phyloP scores from a whole-genome alignment of 108 stramenopile genomes.

The Pseudonitzschia multiseries region DNA sequence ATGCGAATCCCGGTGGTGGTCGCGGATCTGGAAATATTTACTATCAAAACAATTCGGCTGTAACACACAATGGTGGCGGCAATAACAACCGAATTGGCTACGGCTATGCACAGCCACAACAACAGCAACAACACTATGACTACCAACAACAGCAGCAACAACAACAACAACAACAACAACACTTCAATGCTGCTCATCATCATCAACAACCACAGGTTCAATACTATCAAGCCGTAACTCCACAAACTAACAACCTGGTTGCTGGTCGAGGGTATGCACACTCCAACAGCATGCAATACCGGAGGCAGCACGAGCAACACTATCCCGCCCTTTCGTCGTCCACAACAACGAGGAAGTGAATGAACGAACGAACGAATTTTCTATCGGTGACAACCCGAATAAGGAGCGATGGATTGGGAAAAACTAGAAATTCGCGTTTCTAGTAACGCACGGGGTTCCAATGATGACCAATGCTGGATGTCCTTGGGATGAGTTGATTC shows the following conservation, averaged over 20 bases:
- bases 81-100: slow-evolving; percentile 1
- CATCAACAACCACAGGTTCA: not conserved
- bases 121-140: not conserved
- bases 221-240: not conserved
- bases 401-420: no score
- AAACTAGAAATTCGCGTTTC: no score
- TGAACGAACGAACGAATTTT: not conserved
- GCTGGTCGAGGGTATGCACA: not conserved
- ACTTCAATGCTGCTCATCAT: slow-evolving; percentile 1
- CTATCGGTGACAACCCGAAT: not conserved
- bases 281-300: slow-evolving; percentile 2
- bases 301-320: slow-evolving; percentile 4
- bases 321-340: slow-evolving; percentile 18
- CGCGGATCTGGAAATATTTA: slow-evolving; percentile 1
- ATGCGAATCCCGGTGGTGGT: not conserved
- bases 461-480: no score
- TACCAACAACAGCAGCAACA: slow-evolving; percentile 2
- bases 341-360: not conserved
- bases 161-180: slow-evolving; percentile 12
- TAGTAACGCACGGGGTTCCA: no score
- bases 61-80: not conserved
- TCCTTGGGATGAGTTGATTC: no score
- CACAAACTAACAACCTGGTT: not conserved
- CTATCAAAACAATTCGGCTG: not conserved
- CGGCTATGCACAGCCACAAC: slow-evolving; percentile 1